Percentiles rank a stretch among this genome's conserved stretches.
Conservation (phyloP, 148 eudicot species). For the Spergularia bocconei region DNA sequence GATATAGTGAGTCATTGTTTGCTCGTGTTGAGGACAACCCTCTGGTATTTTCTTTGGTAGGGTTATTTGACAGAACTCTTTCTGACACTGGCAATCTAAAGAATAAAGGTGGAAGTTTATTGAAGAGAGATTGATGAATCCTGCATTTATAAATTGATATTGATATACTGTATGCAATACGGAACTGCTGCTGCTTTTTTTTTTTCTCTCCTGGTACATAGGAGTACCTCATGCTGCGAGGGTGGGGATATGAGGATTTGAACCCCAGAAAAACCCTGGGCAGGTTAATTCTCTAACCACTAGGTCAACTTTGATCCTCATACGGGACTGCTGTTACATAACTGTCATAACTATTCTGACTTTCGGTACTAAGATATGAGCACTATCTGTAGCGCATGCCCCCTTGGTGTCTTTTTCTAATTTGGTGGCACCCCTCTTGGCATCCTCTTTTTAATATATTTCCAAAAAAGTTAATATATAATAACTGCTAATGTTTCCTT, state of each 20-base stretch:
- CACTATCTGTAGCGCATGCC: no score
- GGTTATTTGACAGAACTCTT: neutral
- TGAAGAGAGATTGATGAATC: neutral
- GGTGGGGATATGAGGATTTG: no score
- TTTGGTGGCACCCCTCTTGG: no score
- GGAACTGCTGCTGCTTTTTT: neutral
- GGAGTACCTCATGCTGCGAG: no score
- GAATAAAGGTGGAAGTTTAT: neutral
- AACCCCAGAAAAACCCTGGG: no score
- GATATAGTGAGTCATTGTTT: neutral
- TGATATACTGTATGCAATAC: neutral
- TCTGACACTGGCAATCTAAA: slow-evolving; percentile 5
- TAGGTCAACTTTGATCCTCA: no score
- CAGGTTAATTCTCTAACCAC: no score
- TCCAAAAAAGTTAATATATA: neutral
- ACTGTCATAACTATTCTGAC: neutral
- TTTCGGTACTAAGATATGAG: no score
- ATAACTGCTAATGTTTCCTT: neutral
- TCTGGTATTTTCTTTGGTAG: neutral
- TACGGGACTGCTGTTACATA: neutral
- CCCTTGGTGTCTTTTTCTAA: no score
- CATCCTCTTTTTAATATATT: neutral
- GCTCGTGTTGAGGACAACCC: neutral
- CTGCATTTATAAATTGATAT: neutral
- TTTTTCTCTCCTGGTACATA: no score